A percentile compares a stretch with the other conserved stretches of the same genome.
Evolutionary conservation across 768 basidiomycete genomes (phyloP).

Genomic region (Naganishia vaughanmartiniae): DNA sequence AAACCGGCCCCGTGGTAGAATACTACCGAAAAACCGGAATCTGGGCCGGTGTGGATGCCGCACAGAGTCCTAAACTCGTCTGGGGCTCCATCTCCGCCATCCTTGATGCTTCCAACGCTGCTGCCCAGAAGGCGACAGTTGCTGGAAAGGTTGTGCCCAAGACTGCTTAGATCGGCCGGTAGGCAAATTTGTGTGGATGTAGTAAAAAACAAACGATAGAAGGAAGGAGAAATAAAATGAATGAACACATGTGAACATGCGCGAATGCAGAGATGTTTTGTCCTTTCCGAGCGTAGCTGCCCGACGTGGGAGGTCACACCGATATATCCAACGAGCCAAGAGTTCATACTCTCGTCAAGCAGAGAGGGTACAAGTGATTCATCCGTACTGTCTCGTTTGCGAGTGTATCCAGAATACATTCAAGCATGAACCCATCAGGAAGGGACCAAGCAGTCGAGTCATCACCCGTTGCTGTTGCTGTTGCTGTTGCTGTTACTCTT

Average conservation of each 20-base stretch:
- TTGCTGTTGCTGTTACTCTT: no score
- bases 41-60: constrained; percentile 87
- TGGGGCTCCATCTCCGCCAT: constrained; percentile 58
- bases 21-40: constrained; percentile 91
- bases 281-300: no score
- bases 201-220: neutral
- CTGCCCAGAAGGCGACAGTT: neutral
- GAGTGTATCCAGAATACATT: no score
- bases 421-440: no score
- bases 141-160: constrained; percentile 11
- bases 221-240: neutral
- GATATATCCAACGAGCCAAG: no score
- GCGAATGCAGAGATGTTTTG: no score
- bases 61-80: constrained; percentile 85
- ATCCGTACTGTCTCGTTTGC: no score
- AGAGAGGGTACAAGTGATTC: no score
- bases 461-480: no score
- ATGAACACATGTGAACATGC: neutral
- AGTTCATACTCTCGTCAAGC: no score
- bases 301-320: no score
- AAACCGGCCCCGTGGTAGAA: constrained; percentile 92
- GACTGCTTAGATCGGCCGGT: neutral
- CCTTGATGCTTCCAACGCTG: constrained; percentile 14
- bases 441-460: no score
- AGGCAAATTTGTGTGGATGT: neutral